Percentiles rank a stretch among this genome's conserved stretches.
phyloP scores from a whole-genome alignment of 73 alveolate genomes.

The Paramecium bursaria region DNA sequence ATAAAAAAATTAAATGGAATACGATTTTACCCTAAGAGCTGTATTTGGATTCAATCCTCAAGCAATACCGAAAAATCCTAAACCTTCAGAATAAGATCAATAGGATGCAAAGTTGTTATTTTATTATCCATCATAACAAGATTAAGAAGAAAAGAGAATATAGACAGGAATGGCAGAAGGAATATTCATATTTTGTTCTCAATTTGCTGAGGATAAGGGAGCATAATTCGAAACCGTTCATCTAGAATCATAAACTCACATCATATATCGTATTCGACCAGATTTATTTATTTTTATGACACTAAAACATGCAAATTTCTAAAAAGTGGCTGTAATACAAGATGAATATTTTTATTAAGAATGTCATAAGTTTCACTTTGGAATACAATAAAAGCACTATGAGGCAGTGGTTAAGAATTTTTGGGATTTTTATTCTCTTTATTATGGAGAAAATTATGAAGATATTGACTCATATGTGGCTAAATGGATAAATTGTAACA shows the following conservation, averaged over 20 bases:
- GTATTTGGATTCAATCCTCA: conserved; percentile 30
- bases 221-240: conserved; percentile 4
- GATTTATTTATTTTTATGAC: conserved; percentile 31
- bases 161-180: conserved; percentile 63
- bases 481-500: conserved; percentile 33
- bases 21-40: conserved; percentile 13
- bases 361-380: conserved; percentile 49
- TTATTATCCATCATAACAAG: conserved; percentile 6
- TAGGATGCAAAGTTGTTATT: conserved; percentile 38
- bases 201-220: conserved; percentile 2
- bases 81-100: conserved; percentile 56
- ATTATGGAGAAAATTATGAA: neutral
- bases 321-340: neutral
- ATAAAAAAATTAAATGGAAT: neutral
- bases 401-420: conserved; percentile 4
- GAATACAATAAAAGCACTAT: neutral
- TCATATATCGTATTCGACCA: neutral
- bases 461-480: neutral
- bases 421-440: neutral
- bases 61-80: conserved; percentile 10
- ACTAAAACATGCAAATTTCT: neutral
- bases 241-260: conserved; percentile 26
- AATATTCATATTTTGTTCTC: conserved; percentile 8
- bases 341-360: conserved; percentile 54
- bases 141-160: conserved; percentile 43